These are phyloP conservation scores for Boletellus emodensis DNA, from an alignment of 768 basidiomycete genomes.

Conservation along the genomic window DNA sequence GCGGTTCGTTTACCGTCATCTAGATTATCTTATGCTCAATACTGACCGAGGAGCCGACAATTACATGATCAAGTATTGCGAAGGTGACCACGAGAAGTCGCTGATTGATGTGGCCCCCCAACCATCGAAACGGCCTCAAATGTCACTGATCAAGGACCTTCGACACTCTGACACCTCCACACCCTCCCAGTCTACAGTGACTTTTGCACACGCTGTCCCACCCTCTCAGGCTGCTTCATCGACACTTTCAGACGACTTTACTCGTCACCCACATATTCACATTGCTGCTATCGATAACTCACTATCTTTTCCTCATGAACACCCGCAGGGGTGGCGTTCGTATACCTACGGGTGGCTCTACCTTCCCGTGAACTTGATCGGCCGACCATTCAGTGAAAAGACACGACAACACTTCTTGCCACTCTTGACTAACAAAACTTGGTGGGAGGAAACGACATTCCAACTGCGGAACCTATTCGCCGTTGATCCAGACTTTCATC, in stretches of 20 bases:
- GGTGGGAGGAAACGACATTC: conserved; percentile 89
- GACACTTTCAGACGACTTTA: conserved; percentile 39
- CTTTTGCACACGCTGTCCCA: conserved; percentile 38
- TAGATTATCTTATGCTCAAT: conserved; percentile 90
- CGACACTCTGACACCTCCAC: conserved; percentile 42
- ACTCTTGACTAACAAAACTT: conserved; percentile 72
- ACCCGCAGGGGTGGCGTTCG: conserved; percentile 74
- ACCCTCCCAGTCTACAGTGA: conserved; percentile 37
- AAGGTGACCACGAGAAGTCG: conserved; percentile 72
- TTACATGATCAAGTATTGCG: conserved; percentile 91
- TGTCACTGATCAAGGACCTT: conserved; percentile 73
- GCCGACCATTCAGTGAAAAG: conserved; percentile 78
- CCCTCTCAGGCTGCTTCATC: conserved; percentile 34
- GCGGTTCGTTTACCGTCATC: background rate
- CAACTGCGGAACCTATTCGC: conserved; percentile 74
- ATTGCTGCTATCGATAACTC: conserved; percentile 94
- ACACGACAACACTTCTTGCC: conserved; percentile 81
- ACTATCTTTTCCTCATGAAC: conserved; percentile 87
- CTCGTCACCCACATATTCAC: conserved; percentile 74
- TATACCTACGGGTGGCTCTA: conserved; percentile 90
- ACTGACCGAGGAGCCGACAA: conserved; percentile 86
- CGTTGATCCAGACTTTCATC: conserved; percentile 82
- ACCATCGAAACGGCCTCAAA: conserved; percentile 57
- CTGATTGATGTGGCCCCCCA: conserved; percentile 78
- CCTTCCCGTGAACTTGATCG: conserved; percentile 80